Base-by-base conservation (phyloP, 2,329 filamentous ascomycete genomes). In the Annulohypoxylon truncatum region DNA sequence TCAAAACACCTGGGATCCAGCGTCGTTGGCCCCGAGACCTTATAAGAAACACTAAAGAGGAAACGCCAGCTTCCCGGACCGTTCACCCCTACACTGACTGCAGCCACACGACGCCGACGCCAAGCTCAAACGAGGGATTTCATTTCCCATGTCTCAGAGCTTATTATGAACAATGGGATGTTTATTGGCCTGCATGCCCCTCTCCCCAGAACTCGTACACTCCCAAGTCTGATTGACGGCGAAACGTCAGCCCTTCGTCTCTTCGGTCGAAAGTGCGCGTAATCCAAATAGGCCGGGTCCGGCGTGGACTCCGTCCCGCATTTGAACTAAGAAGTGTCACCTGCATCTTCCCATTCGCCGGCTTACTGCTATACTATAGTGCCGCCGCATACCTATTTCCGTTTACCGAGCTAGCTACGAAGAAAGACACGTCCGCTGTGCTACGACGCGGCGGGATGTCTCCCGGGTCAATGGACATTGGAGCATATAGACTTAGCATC, bases 141-240 rank as follows among this genome's bases (percentile, higher is more conserved):
- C 4, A 33, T 10, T 10, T 9, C 2, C 26, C 18, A 33, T 2
- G 7, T 18, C 15, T 18, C 26, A 33, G 9, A 40, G 9, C 3
- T 28, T 10, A 57, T 4, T n/a, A 4, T 6, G 12, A 28, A 26
- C 13, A 48, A 38, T 4, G 15, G 8, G 24, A 29, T 12, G 7
- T 20, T 8, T 2, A 57, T 44, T 56, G 13, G 51, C 59, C 26
- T 24, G 42, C 44, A 61, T 26, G 24, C 18, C 13, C 20, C 8
- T 8, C 22, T n/a, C 38, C 18, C 29, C 50, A 1, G 29, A 12
- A 20, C 12, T 26, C n/a, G 59, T 35, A 4, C 62, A 57, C 20
- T 47, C 20, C 58, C 59, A 66, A 26, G 58, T 63, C 44, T 66
- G 64, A 10, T 66, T 63, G 8, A 66, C 20, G 20, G 50, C 48